phyloP scores from a whole-genome alignment of 805 yeast species.

The Jamesozyma hellenica region DNA sequence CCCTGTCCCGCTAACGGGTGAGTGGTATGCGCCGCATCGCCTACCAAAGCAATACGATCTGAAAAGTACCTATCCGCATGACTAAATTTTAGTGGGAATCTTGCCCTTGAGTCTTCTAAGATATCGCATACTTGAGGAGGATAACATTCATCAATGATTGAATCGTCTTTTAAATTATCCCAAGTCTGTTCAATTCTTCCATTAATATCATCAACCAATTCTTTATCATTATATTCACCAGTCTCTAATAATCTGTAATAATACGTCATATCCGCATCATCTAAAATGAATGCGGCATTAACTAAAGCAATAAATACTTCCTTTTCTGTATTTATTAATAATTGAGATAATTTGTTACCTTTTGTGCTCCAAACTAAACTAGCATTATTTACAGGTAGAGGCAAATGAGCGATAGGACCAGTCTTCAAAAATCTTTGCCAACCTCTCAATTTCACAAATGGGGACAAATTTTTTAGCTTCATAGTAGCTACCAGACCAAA shows the following conservation, averaged over 20 bases:
- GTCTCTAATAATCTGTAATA: conserved; percentile 39
- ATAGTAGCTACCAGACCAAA: conserved; percentile 92
- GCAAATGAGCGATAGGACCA: conserved; percentile 88
- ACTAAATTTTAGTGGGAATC: conserved; percentile 78
- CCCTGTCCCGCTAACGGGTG: conserved; percentile 99
- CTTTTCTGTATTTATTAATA: conserved; percentile 48
- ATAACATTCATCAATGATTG: conserved; percentile 45
- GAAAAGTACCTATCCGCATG: conserved; percentile 86
- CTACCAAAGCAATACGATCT: conserved; percentile 83
- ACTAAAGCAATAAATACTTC: conserved; percentile 58
- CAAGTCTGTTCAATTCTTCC: conserved; percentile 47
- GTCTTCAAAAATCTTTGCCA: conserved; percentile 89
- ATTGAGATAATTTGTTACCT: conserved; percentile 60
- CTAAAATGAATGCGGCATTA: conserved; percentile 80
- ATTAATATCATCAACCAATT: conserved; percentile 54
- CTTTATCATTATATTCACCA: conserved; percentile 28
- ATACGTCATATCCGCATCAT: conserved; percentile 65
- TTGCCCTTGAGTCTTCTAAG: conserved; percentile 59
- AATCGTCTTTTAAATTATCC: conserved; percentile 25
- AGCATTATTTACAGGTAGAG: conserved; percentile 79
- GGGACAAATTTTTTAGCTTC: conserved; percentile 60
- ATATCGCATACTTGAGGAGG: conserved; percentile 61
- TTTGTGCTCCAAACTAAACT: conserved; percentile 90
- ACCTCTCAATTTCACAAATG: conserved; percentile 61
- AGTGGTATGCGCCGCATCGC: conserved; percentile 96